Evolutionary conservation across 2,329 filamentous ascomycete species (phyloP), one percentile per base, ranked within the genome.

Genomic region (Fusarium incarnatum): DNA sequence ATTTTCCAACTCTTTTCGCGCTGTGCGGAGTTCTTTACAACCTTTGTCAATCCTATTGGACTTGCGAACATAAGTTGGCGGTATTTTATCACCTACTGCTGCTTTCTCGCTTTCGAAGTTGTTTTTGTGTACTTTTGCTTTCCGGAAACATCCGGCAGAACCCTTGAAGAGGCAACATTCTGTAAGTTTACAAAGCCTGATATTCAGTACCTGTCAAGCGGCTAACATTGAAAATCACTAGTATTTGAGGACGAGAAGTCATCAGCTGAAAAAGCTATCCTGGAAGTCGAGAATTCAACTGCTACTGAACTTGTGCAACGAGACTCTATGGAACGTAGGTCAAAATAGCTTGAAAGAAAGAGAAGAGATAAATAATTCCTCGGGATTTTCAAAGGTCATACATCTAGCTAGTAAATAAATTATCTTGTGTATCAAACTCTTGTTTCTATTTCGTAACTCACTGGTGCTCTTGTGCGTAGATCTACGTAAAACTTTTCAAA

Each of bases 91-190:
- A 34, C 16, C 3, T 49, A 49, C 11, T 63, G 81, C 83, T 0
- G 82, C 76, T 0, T 83, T 85, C 41, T 86, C 82, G 68, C 79
- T 83, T 61, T 83, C 28, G 84, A 84, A 77, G 82, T 64, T 28
- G 44, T 64, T 10, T 73, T 64, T 56, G 79, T 86, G 7, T 79
- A 81, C 50, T 82, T 85, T 76, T 85, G 77, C 67, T 87, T 85
- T 67, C 85, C 85, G 0, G 84, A 87, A 62, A 84, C 85, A 10
- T 84, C 86, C 59, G 85, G 85, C 11, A 64, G 27, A n/a, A 64
- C 63, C 0, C 32, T 88, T 6, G 86, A 88, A 70, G 84, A 85
- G 42, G 50, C 28, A 23, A 49, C 47, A 10, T 49, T 49, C 20
- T 25, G 47, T 49, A 34, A 34, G 47, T 34, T 18, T 11, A 45